Percentiles rank a stretch among this genome's conserved stretches.
phyloP scores from a whole-genome alignment of 2,329 filamentous ascomycete species.

The Apiospora kogelbergensis region DNA sequence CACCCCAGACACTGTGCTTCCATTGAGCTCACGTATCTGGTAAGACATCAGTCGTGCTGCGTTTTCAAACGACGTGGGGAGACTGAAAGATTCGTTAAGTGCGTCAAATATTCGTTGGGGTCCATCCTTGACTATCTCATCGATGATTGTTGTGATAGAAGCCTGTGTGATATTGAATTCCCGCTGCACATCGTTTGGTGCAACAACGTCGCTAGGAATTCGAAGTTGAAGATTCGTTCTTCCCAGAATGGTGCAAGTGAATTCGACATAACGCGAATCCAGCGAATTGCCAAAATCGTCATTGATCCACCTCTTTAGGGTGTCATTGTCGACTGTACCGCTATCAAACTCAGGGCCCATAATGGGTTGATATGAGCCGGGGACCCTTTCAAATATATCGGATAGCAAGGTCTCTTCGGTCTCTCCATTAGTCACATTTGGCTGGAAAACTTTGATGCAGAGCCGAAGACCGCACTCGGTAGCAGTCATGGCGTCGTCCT shows the following conservation, averaged over 20 bases:
- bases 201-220: neutral
- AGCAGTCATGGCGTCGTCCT: conserved; percentile 18
- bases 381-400: conserved; percentile 11
- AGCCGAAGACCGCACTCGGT: conserved; percentile 26
- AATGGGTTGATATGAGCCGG: conserved; percentile 9
- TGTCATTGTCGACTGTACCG: neutral
- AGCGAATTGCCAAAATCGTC: neutral
- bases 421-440: conserved; percentile 15
- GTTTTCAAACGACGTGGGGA: conserved; percentile 18
- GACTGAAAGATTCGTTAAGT: neutral
- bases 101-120: conserved; percentile 8
- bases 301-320: neutral
- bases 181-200: neutral
- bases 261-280: neutral
- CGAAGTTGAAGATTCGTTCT: neutral
- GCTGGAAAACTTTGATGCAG: conserved; percentile 19
- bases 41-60: conserved; percentile 17
- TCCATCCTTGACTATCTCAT: neutral
- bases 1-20: conserved; percentile 9
- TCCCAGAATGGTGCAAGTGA: neutral
- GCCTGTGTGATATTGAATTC: neutral
- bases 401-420: neutral
- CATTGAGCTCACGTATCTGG: conserved; percentile 19
- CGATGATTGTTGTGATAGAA: neutral
- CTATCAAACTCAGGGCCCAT: neutral